Evolutionary conservation across 148 eudicot genomes (phyloP).

Genomic region (Drosera capensis): DNA sequence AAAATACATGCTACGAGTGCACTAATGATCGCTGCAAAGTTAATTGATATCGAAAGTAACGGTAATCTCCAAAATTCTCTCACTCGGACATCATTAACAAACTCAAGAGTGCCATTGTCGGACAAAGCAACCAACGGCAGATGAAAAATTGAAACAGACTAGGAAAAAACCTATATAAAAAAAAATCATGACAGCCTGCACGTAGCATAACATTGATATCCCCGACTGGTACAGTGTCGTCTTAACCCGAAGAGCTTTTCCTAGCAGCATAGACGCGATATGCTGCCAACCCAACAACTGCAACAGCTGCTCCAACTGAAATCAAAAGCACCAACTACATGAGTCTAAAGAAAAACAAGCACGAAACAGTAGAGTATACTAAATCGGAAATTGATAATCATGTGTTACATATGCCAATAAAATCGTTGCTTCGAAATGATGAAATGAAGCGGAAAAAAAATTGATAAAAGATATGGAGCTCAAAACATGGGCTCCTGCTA

Average conservation of each 20-base stretch:
- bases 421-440: no score
- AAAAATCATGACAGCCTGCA: background rate
- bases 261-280: slow-evolving; percentile 66
- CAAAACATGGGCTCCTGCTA: no score
- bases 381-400: no score
- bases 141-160: background rate
- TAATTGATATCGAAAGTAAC: no score
- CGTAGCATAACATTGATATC: background rate
- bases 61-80: slow-evolving; percentile 1
- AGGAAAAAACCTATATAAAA: background rate
- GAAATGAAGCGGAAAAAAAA: no score
- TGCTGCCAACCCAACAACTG: slow-evolving; percentile 59
- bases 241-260: slow-evolving; percentile 35
- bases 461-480: no score
- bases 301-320: slow-evolving; percentile 68
- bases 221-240: no score
- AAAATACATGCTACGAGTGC: no score
- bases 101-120: background rate
- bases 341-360: background rate
- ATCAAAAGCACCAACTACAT: background rate
- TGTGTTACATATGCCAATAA: no score
- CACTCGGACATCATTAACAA: background rate
- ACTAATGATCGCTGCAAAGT: no score
- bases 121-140: background rate
- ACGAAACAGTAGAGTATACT: background rate